Conservation (phyloP, 257 asterid species). For the Rubia yunnanensis region DNA sequence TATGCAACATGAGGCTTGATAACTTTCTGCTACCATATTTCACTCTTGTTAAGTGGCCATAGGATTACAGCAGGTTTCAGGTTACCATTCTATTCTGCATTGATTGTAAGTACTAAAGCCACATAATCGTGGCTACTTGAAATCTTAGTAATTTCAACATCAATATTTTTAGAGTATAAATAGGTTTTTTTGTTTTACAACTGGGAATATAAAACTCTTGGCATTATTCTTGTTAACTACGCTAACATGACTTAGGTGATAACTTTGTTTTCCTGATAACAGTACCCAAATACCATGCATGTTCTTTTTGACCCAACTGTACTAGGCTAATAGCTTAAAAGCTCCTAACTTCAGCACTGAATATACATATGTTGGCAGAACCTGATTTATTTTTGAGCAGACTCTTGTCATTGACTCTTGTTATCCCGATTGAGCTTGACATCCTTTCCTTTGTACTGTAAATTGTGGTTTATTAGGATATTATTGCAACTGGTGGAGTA, state of each 20-base stretch:
- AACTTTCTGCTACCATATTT: not conserved
- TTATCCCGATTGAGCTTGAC: not conserved
- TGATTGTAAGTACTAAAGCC: not conserved
- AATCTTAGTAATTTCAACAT: not conserved
- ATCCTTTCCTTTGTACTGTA: not conserved
- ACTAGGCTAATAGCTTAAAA: not conserved
- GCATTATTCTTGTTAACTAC: not conserved
- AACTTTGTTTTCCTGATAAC: not conserved
- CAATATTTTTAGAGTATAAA: not conserved
- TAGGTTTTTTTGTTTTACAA: not conserved
- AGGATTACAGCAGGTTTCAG: not conserved
- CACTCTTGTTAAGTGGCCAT: not conserved
- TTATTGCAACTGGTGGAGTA: slow-evolving; percentile 87
- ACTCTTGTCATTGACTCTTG: not conserved
- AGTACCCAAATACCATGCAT: not conserved
- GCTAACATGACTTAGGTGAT: not conserved
- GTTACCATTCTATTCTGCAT: not conserved
- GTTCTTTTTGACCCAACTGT: not conserved
- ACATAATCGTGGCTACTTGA: not conserved
- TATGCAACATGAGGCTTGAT: slow-evolving; percentile 15
- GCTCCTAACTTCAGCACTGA: not conserved
- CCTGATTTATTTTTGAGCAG: not conserved
- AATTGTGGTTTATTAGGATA: slow-evolving; percentile 43
- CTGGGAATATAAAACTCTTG: not conserved
- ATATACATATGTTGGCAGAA: not conserved